A percentile compares a stretch with the other conserved stretches of the same genome.
These are phyloP conservation scores for Quercus parvula DNA, from an alignment of 306 rosid genomes.

Conservation along the genomic window DNA sequence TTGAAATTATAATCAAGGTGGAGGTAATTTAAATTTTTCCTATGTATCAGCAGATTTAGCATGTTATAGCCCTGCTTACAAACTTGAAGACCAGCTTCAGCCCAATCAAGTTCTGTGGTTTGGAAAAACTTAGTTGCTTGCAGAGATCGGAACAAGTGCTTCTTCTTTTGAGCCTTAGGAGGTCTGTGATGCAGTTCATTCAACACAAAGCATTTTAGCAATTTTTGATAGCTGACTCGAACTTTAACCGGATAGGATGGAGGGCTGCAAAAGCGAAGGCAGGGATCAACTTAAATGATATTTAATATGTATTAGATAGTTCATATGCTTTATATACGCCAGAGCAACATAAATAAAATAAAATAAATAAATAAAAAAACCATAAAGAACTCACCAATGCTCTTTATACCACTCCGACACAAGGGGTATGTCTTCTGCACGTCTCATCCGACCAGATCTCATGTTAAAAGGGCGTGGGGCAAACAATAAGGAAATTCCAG, in stretches of 20 bases:
- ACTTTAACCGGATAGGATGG: constrained; percentile 98
- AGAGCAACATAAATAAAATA: neutral
- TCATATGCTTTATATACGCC: neutral
- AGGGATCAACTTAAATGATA: neutral
- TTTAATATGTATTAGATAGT: neutral
- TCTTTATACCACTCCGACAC: constrained; percentile 99
- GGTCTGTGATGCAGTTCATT: constrained; percentile 99
- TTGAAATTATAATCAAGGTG: constrained; percentile 97
- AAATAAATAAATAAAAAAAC: neutral
- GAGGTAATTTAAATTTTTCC: constrained; percentile 97
- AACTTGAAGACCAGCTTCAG: constrained; percentile 98
- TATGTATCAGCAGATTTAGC: constrained; percentile 90
- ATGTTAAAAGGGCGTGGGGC: constrained; percentile 99
- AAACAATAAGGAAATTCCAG: constrained; percentile 86
- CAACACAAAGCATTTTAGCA: constrained; percentile 93
- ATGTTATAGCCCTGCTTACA: constrained; percentile 98
- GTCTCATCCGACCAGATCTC: constrained; percentile 96
- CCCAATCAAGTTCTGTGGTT: constrained; percentile 99
- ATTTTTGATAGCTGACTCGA: constrained; percentile 92
- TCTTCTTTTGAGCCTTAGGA: constrained; percentile 97
- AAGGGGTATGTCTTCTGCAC: constrained; percentile 95
- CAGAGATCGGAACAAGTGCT: constrained; percentile 87
- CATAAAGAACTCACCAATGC: constrained; percentile 65
- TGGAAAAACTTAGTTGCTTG: constrained; percentile 99
- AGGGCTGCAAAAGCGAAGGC: constrained; percentile 55